phyloP scores from a whole-genome alignment of 805 yeast species.

The Candida ovalis region DNA sequence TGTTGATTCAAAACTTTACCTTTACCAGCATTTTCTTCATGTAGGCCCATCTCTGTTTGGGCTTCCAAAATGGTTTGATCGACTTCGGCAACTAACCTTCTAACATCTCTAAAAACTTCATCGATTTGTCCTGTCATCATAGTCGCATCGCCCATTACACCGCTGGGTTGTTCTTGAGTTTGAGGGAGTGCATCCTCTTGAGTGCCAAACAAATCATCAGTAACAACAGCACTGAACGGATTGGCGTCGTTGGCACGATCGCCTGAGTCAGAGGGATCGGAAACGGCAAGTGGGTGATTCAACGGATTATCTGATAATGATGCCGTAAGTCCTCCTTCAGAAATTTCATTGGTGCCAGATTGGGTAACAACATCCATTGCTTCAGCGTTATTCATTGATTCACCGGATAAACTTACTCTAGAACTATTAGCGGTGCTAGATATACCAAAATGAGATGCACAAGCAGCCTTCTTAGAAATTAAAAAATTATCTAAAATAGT shows the following conservation, averaged over 20 bases:
- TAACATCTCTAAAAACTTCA: slow-evolving; percentile 25
- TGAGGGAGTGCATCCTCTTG: neutral
- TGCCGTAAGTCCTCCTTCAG: neutral
- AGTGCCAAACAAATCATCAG: neutral
- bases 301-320: neutral
- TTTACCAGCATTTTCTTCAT: slow-evolving; percentile 15
- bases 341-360: neutral
- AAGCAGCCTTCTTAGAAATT: slow-evolving; percentile 24
- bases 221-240: neutral
- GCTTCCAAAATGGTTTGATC: slow-evolving; percentile 27
- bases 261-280: neutral
- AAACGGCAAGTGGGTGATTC: neutral
- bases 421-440: slow-evolving; percentile 1
- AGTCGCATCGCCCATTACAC: slow-evolving; percentile 6
- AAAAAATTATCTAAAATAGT: slow-evolving; percentile 88
- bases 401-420: slow-evolving; percentile 6
- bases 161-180: neutral
- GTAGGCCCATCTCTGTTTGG: slow-evolving; percentile 24
- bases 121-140: slow-evolving; percentile 20
- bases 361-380: slow-evolving; percentile 1
- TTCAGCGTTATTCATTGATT: slow-evolving; percentile 3
- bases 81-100: slow-evolving; percentile 25
- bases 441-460: slow-evolving; percentile 14
- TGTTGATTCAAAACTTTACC: slow-evolving; percentile 5
- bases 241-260: neutral